Evolutionary conservation across 2,329 filamentous ascomycete genomes (phyloP), one percentile per base, ranked within the genome.

Genomic region (Fusarium compactum): DNA sequence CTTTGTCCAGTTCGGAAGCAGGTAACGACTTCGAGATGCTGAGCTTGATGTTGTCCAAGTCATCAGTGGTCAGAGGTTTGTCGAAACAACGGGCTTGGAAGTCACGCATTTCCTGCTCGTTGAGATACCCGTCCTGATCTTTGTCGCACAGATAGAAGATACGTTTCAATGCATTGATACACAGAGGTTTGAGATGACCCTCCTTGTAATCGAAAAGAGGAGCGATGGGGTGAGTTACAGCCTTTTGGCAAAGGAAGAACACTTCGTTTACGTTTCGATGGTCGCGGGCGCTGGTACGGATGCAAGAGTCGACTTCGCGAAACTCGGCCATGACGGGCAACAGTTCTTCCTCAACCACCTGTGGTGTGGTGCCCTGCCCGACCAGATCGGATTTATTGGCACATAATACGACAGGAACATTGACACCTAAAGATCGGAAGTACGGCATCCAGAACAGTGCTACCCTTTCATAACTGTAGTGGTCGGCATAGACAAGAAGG

Each of bases 401-500:
- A 77, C 96, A 98, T 60, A 99, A 84, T 46, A 99, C 95, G 14
- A 99, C 96, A 0, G 96, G 96, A 24, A 99, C 94, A 78, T 99
- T 99, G 78, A 99, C 96, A n/a, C 96, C 96, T 41, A 99, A 88
- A 6, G 95, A 97, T 66, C 96, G 92, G 78, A 99, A 98, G 81
- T 98, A 97, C 14, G 96, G 96, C 88, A 99, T 92, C 96, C 96
- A 99, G 81, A 98, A 99, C 47, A 99, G 85, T 6, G 95, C 96
- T 6, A 99, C 95, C 40, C 96, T 87, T 79, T 99, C 96, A 83
- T 98, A 99, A 86, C 95, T 98, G 84, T 99, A 99, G 82, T 98
- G 95, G 80, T 99, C 96, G 72, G 95, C 95, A 81, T 99, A 99
- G 58, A 99, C 95, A 45, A 99, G 89, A 20, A 98, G 86, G 70